Conservation (phyloP, 352 stramenopile genomes). For the Pythium rhizo-oryzae region DNA sequence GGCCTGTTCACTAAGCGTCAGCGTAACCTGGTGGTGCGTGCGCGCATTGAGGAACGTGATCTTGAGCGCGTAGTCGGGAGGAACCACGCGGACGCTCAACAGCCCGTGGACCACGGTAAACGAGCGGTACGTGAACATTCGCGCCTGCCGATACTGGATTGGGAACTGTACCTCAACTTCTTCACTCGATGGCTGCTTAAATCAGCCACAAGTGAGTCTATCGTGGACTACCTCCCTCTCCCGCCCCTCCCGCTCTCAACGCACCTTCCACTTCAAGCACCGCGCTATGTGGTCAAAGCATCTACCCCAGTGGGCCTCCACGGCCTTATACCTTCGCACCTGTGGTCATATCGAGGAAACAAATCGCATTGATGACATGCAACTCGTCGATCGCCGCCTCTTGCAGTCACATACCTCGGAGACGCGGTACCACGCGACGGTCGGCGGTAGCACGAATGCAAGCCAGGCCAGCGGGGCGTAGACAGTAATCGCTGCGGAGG, state of each 20-base stretch:
- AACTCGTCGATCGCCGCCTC: too few relatives aligned
- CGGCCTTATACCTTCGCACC: slow-evolving; percentile 31
- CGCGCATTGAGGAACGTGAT: slow-evolving; percentile 31
- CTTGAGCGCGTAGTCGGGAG: slow-evolving; percentile 31
- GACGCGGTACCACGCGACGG: slow-evolving; percentile 25
- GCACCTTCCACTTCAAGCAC: slow-evolving; percentile 36
- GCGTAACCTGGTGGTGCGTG: slow-evolving; percentile 10
- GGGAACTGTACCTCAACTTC: slow-evolving; percentile 31
- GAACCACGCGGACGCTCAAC: slow-evolving; percentile 31
- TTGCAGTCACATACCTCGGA: slow-evolving; percentile 1
- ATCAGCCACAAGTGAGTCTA: background rate
- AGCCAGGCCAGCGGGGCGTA: slow-evolving; percentile 27
- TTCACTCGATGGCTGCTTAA: background rate
- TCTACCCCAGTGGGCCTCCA: slow-evolving; percentile 29
- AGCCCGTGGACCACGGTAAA: slow-evolving; percentile 39
- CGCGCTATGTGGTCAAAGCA: slow-evolving; percentile 27
- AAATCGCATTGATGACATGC: too few relatives aligned
- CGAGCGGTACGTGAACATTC: slow-evolving; percentile 38
- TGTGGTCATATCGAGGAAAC: background rate
- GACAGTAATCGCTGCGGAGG: background rate
- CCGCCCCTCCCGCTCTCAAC: background rate
- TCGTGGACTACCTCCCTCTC: too few relatives aligned
- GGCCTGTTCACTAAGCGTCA: slow-evolving; percentile 19
- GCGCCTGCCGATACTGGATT: slow-evolving; percentile 36
- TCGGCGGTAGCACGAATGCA: slow-evolving; percentile 23